Conservation (phyloP, 768 basidiomycete species). For the Russula sp. region DNA sequence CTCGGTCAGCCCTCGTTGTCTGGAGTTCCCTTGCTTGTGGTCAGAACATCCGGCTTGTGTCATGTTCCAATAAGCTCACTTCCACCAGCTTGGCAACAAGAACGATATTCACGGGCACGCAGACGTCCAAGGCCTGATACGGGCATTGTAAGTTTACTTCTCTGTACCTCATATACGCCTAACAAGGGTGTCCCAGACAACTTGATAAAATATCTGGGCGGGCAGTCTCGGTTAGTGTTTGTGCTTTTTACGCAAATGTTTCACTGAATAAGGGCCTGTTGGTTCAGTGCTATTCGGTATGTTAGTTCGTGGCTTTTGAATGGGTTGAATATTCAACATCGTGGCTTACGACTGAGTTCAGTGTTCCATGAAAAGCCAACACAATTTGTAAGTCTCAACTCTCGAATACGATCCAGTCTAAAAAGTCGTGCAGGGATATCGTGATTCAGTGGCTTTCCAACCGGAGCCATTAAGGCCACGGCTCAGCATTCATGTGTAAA, state of each 20-base stretch:
- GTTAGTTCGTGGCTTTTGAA: neutral
- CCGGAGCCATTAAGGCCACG: conserved; percentile 56
- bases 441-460: conserved; percentile 84
- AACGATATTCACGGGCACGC: conserved; percentile 80
- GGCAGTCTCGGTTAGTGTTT: conserved; percentile 73
- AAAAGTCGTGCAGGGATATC: conserved; percentile 56
- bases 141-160: conserved; percentile 54
- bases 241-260: neutral
- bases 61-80: neutral
- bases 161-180: conserved; percentile 1
- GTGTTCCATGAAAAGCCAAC: conserved; percentile 97
- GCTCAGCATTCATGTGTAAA: conserved; percentile 1
- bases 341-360: conserved; percentile 35
- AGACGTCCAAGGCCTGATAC: conserved; percentile 80
- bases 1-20: conserved; percentile 60
- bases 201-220: conserved; percentile 76
- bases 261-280: conserved; percentile 13
- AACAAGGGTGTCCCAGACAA: conserved; percentile 44
- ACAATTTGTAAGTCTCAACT: conserved; percentile 66
- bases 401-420: conserved; percentile 15
- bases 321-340: neutral
- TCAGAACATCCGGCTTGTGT: conserved; percentile 40
- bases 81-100: conserved; percentile 80
- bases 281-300: conserved; percentile 73
- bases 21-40: conserved; percentile 80